Conservation (phyloP, 768 basidiomycete genomes). For the Lentinula boryana region DNA sequence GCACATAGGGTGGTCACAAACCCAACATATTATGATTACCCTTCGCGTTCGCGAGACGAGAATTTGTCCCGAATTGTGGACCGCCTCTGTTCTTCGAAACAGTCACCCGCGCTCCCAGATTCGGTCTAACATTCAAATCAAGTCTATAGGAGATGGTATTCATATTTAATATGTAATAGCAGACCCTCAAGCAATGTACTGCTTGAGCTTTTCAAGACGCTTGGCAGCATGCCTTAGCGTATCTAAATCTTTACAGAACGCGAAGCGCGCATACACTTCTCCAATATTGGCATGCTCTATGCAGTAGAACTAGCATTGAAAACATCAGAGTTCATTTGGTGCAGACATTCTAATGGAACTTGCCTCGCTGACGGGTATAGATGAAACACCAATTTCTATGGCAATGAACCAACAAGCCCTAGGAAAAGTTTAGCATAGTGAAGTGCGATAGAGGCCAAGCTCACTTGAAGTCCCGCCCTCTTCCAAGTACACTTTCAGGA, state of each 20-base stretch:
- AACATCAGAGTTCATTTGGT: not conserved
- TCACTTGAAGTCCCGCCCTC: constrained; percentile 85
- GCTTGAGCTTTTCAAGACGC: constrained; percentile 67
- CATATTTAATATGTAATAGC: not conserved
- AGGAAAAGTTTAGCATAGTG: constrained; percentile 9
- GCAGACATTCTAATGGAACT: constrained; percentile 14
- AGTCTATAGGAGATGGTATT: not conserved
- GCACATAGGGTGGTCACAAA: constrained; percentile 66
- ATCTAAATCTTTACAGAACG: constrained; percentile 93
- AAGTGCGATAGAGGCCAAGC: constrained; percentile 11
- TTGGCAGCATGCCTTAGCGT: constrained; percentile 80
- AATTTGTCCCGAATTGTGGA: constrained; percentile 72
- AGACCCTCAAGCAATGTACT: constrained; percentile 39
- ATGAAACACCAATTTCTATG: constrained; percentile 82
- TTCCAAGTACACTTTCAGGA: constrained; percentile 65
- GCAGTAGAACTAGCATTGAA: constrained; percentile 73
- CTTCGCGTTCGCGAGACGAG: constrained; percentile 37
- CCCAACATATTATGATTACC: constrained; percentile 77
- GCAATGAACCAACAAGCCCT: constrained; percentile 97
- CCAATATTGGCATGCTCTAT: constrained; percentile 81
- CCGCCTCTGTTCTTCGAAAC: constrained; percentile 14
- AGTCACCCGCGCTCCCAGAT: not conserved
- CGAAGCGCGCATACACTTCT: constrained; percentile 82
- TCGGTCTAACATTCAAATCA: not conserved
- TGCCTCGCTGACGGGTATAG: constrained; percentile 94